Evolutionary conservation across 2,329 filamentous ascomycete genomes (phyloP).

Genomic region (Fusarium torulosum): DNA sequence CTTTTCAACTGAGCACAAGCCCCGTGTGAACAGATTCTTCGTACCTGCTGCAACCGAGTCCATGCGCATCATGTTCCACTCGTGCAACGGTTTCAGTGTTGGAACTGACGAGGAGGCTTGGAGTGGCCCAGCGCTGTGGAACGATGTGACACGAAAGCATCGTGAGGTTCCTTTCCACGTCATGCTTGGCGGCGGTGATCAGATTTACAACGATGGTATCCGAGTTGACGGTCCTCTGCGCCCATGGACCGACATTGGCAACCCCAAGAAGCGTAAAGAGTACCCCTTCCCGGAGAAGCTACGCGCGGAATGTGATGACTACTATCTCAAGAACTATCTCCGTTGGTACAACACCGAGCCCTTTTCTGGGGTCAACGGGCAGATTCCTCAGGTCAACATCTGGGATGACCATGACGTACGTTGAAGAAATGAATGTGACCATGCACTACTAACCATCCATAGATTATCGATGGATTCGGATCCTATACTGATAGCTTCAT

Average conservation of each 20-base stretch:
- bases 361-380: slow-evolving; percentile 86
- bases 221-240: slow-evolving; percentile 85
- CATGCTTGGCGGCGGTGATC: slow-evolving; percentile 94
- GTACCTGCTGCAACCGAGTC: slow-evolving; percentile 84
- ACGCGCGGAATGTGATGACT: slow-evolving; percentile 86
- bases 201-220: slow-evolving; percentile 96
- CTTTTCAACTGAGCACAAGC: slow-evolving; percentile 69
- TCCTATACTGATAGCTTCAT: slow-evolving; percentile 96
- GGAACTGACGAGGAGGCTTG: slow-evolving; percentile 87
- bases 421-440: slow-evolving; percentile 39
- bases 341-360: slow-evolving; percentile 84
- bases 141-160: slow-evolving; percentile 89
- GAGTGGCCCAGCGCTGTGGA: slow-evolving; percentile 94
- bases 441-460: slow-evolving; percentile 55
- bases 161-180: slow-evolving; percentile 88
- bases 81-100: slow-evolving; percentile 95
- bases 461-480: slow-evolving; percentile 92
- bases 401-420: slow-evolving; percentile 94
- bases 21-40: slow-evolving; percentile 79
- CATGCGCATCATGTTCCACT: slow-evolving; percentile 99
- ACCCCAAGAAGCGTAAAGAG: slow-evolving; percentile 83
- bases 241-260: slow-evolving; percentile 85
- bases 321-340: slow-evolving; percentile 93
- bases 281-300: slow-evolving; percentile 83
- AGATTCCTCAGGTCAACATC: slow-evolving; percentile 96